Evolutionary conservation across 768 basidiomycete genomes (phyloP).

Genomic region (Rhizopogon rudus): DNA sequence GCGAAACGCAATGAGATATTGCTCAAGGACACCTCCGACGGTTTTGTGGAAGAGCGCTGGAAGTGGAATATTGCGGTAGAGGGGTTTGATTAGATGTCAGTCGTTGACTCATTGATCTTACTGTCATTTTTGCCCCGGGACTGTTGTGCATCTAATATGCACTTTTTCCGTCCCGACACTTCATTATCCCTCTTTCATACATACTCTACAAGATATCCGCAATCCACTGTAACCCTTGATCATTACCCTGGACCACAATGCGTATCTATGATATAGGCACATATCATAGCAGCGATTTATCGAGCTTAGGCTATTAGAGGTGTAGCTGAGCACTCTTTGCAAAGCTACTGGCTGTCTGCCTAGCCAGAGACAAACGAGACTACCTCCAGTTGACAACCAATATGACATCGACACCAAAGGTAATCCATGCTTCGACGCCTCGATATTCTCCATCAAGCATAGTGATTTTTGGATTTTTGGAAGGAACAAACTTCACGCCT

Average conservation of each 20-base stretch:
- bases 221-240: background rate
- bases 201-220: background rate
- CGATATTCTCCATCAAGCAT: too few relatives aligned
- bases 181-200: background rate
- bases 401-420: too few relatives aligned
- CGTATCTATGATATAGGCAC: too few relatives aligned
- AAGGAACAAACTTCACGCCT: too few relatives aligned
- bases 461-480: too few relatives aligned
- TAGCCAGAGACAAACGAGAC: too few relatives aligned
- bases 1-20: constrained; percentile 95
- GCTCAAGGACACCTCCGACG: constrained; percentile 89
- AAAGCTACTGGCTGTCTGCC: too few relatives aligned
- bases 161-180: background rate
- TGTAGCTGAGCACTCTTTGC: too few relatives aligned
- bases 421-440: too few relatives aligned
- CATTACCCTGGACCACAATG: background rate
- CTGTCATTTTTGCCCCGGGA: background rate
- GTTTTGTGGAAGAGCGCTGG: constrained; percentile 85
- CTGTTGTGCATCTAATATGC: background rate
- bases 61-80: constrained; percentile 71
- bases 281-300: too few relatives aligned
- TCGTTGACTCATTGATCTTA: background rate
- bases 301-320: too few relatives aligned
- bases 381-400: too few relatives aligned
- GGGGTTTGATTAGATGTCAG: constrained; percentile 50